A percentile compares a stretch with the other conserved stretches of the same genome.
phyloP scores from a whole-genome alignment of 2,329 filamentous ascomycete genomes.

The Phialophora chinensis region DNA sequence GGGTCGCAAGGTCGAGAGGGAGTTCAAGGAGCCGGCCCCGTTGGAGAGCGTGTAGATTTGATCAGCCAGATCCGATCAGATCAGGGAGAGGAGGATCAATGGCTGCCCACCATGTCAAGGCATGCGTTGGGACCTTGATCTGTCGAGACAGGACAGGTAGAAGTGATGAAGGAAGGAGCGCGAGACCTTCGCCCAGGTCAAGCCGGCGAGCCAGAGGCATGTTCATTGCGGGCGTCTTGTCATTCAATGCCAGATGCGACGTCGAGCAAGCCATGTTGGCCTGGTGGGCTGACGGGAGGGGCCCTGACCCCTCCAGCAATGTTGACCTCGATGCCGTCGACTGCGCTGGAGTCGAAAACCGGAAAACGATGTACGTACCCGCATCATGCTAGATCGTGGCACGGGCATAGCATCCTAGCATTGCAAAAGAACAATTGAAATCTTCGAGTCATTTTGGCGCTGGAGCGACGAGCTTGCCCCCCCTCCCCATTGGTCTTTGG shows the following conservation, averaged over 20 bases:
- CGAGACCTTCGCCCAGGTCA: neutral
- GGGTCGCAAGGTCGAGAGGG: slow-evolving; percentile 97
- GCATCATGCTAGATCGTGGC: slow-evolving; percentile 6
- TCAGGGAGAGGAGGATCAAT: neutral
- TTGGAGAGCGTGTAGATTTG: slow-evolving; percentile 72
- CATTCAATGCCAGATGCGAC: neutral
- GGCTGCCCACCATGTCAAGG: neutral
- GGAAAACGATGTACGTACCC: slow-evolving; percentile 1
- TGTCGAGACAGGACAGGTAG: neutral
- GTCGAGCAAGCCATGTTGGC: neutral
- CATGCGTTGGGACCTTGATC: neutral
- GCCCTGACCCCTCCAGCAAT: neutral
- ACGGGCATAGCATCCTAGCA: slow-evolving; percentile 8
- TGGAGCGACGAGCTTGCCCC: neutral
- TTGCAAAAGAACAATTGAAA: slow-evolving; percentile 11
- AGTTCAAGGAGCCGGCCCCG: slow-evolving; percentile 97
- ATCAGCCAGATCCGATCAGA: neutral
- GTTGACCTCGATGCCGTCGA: slow-evolving; percentile 5
- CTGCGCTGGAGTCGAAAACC: neutral
- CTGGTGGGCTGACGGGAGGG: neutral
- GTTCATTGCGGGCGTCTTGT: neutral
- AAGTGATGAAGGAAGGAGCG: neutral
- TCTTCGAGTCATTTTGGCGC: neutral
- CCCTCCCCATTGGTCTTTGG: neutral
- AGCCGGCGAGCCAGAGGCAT: neutral